These are phyloP conservation scores for Vickermania ingenoplastis DNA, from an alignment of 208 protist species.

Conservation along the genomic window DNA sequence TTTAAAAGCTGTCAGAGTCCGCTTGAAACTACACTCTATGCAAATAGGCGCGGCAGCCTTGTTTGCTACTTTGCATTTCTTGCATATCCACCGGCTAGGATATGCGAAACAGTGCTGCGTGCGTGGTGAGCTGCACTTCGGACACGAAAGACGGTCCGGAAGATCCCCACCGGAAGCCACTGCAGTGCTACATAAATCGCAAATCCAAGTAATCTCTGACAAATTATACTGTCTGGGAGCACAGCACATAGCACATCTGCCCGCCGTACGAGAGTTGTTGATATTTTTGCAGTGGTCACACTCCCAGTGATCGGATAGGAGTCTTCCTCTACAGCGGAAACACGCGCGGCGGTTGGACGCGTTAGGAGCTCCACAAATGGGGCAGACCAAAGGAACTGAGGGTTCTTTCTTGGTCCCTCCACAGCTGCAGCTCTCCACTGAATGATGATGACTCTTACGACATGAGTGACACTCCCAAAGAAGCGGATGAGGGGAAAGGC, in stretches of 20 bases:
- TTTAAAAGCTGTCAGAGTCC: slow-evolving; percentile 26
- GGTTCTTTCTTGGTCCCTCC: slow-evolving; percentile 4
- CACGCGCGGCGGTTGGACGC: slow-evolving; percentile 24
- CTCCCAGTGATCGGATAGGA: slow-evolving; percentile 34
- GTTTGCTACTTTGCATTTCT: slow-evolving; percentile 39
- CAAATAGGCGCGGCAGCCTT: slow-evolving; percentile 16
- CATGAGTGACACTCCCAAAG: slow-evolving; percentile 28
- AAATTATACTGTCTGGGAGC: slow-evolving; percentile 33
- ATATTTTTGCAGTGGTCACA: slow-evolving; percentile 29
- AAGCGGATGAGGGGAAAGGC: slow-evolving; percentile 24
- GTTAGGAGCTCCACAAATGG: slow-evolving; percentile 51
- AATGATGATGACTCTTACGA: slow-evolving; percentile 6
- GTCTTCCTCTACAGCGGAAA: slow-evolving; percentile 55
- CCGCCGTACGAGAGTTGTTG: slow-evolving; percentile 14
- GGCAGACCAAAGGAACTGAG: slow-evolving; percentile 17
- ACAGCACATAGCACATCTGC: slow-evolving; percentile 33
- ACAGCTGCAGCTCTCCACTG: slow-evolving; percentile 14
- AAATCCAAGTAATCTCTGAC: slow-evolving; percentile 58
- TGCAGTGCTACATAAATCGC: slow-evolving; percentile 55
- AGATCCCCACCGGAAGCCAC: slow-evolving; percentile 55
- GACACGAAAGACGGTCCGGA: slow-evolving; percentile 34
- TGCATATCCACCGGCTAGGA: slow-evolving; percentile 54
- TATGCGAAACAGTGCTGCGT: slow-evolving; percentile 16
- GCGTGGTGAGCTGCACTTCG: slow-evolving; percentile 31
- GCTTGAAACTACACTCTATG: slow-evolving; percentile 40